A percentile compares a stretch with the other conserved stretches of the same genome.
Evolutionary conservation across 257 asterid species (phyloP).

Genomic region (Solanum chiquidenum): DNA sequence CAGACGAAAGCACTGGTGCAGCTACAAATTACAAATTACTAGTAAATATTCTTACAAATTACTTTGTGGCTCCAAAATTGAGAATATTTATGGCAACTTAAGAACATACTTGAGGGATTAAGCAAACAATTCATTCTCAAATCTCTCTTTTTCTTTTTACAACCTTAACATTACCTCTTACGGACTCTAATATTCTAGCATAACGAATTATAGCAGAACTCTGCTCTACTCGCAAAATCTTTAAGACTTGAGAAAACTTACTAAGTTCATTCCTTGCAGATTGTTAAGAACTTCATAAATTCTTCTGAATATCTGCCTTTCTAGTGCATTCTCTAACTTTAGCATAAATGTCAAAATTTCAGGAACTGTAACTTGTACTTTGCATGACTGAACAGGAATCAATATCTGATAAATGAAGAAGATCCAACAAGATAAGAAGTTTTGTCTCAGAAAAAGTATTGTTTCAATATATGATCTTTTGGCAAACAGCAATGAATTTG

Average conservation of each 20-base stretch:
- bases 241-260: slow-evolving; percentile 29
- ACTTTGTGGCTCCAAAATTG: neutral
- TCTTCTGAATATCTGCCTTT: slow-evolving; percentile 49
- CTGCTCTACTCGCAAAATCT: neutral
- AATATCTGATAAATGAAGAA: neutral
- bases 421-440: neutral
- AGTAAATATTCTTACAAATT: neutral
- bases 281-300: slow-evolving; percentile 65
- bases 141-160: neutral
- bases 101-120: neutral
- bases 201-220: neutral
- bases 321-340: slow-evolving; percentile 63
- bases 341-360: neutral
- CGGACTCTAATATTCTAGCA: neutral
- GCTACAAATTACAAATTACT: neutral
- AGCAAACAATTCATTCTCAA: neutral
- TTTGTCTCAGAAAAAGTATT: neutral
- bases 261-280: slow-evolving; percentile 88
- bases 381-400: neutral
- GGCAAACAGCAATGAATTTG: too few species aligned
- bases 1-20: neutral
- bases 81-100: neutral
- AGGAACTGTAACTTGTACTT: neutral
- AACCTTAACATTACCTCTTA: neutral
- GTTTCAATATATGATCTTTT: too few species aligned